Evolutionary conservation across 176 grass and related monocot genomes (phyloP).

Genomic region (Carex kokanica): DNA sequence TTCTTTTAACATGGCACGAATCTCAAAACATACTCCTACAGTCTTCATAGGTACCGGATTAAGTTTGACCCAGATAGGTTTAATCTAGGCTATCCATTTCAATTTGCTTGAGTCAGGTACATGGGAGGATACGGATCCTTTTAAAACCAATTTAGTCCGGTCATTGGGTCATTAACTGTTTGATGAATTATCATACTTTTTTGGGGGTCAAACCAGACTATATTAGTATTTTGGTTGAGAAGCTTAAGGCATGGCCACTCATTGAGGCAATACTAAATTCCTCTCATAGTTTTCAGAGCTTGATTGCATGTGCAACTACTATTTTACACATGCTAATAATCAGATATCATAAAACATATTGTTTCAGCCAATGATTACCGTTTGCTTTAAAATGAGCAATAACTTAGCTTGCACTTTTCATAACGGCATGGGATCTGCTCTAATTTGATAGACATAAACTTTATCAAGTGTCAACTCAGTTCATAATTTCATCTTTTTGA

Average conservation of each 20-base stretch:
- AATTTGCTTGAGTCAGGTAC: no score
- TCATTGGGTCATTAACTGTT: background rate
- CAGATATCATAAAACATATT: background rate
- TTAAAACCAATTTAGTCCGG: background rate
- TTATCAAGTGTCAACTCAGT: background rate
- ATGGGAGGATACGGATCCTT: no score
- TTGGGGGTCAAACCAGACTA: background rate
- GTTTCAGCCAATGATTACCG: constrained; percentile 11
- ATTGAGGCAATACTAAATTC: constrained; percentile 16
- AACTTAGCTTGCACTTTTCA: constrained; percentile 12
- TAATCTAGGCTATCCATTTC: no score
- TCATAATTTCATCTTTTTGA: background rate
- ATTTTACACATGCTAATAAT: constrained; percentile 15
- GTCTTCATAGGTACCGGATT: no score
- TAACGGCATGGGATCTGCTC: background rate
- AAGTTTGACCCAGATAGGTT: no score
- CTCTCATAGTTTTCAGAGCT: constrained; percentile 14
- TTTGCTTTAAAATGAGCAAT: background rate
- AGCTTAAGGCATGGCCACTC: background rate
- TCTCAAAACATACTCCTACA: no score
- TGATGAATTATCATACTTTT: background rate
- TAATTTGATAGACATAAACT: background rate
- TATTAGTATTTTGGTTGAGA: background rate
- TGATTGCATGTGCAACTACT: constrained; percentile 27
- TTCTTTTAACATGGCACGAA: no score